Evolutionary conservation across 75 land plant genomes (phyloP).

Genomic region (Selaginella moellendorffii): DNA sequence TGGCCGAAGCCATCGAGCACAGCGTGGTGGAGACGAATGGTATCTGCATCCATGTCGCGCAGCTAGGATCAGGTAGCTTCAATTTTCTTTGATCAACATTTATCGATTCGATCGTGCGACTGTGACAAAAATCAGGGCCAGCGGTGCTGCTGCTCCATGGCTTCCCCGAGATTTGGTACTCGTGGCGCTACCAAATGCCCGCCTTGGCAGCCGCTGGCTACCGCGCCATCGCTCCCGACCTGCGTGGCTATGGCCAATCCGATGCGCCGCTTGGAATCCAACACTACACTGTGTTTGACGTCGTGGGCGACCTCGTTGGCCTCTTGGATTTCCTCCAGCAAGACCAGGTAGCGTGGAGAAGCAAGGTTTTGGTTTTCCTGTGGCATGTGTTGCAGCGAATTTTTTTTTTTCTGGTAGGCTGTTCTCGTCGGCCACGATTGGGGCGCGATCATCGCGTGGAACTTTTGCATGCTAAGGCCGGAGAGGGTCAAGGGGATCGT

Average conservation of each 20-base stretch:
- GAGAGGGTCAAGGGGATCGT: not conserved
- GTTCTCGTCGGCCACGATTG: slow-evolving; percentile 3
- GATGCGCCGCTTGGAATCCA: slow-evolving; percentile 16
- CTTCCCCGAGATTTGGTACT: slow-evolving; percentile 31
- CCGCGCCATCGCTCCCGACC: slow-evolving; percentile 28
- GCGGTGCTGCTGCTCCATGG: slow-evolving; percentile 26
- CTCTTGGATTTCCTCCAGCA: not conserved
- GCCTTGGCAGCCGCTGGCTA: slow-evolving; percentile 25
- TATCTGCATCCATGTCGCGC: not conserved
- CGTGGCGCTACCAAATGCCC: slow-evolving; percentile 27
- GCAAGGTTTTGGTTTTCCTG: not conserved
- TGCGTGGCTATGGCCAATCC: slow-evolving; percentile 28
- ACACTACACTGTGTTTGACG: slow-evolving; percentile 6
- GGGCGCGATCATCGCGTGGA: slow-evolving; percentile 4
- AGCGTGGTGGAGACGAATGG: not conserved
- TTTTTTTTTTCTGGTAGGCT: no score
- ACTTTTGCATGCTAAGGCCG: not conserved
- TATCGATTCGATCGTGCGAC: not conserved
- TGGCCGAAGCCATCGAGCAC: not conserved
- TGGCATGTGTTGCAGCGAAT: no score
- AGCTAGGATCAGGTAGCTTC: not conserved
- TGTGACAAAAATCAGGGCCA: not conserved
- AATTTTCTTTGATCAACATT: not conserved
- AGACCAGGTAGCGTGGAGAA: not conserved
- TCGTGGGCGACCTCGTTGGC: slow-evolving; percentile 6